A percentile compares a stretch with the other conserved stretches of the same genome.
Conservation (phyloP, 2,329 filamentous ascomycete species). For the Pochonia chlamydosporia region DNA sequence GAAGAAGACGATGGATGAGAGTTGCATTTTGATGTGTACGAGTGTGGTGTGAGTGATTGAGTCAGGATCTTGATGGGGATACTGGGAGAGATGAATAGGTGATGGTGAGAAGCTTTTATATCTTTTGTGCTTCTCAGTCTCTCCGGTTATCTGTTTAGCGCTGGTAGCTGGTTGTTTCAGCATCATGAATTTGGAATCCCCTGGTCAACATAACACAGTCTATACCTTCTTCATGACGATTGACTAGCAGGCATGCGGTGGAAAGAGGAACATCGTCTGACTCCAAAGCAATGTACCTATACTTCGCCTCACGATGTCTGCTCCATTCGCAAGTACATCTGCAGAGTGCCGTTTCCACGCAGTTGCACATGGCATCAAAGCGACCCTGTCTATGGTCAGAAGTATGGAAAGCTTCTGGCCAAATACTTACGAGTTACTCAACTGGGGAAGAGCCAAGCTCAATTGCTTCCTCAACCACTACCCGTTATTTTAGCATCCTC, state of each 20-base stretch:
- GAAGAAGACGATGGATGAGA: slow-evolving; percentile 4
- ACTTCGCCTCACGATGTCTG: background rate
- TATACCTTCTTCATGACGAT: too few species aligned
- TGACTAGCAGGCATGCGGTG: too few species aligned
- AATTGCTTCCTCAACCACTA: background rate
- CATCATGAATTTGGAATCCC: too few species aligned
- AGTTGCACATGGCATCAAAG: too few species aligned
- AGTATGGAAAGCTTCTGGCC: background rate
- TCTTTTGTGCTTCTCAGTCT: background rate
- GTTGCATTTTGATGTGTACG: background rate
- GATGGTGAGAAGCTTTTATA: background rate
- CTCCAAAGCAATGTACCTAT: background rate
- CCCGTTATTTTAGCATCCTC: too few species aligned
- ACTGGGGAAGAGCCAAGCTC: background rate
- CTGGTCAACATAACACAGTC: too few species aligned
- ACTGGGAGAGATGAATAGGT: background rate
- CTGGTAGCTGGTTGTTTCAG: too few species aligned
- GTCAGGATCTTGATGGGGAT: too few species aligned
- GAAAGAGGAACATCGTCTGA: too few species aligned
- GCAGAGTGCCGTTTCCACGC: background rate
- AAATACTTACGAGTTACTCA: background rate
- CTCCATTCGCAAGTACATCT: too few species aligned
- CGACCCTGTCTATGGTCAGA: too few species aligned
- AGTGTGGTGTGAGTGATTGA: background rate
- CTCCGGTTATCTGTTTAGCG: too few species aligned